Conservation (phyloP, 2,329 filamentous ascomycete species). For the Aspergillus jensenii region DNA sequence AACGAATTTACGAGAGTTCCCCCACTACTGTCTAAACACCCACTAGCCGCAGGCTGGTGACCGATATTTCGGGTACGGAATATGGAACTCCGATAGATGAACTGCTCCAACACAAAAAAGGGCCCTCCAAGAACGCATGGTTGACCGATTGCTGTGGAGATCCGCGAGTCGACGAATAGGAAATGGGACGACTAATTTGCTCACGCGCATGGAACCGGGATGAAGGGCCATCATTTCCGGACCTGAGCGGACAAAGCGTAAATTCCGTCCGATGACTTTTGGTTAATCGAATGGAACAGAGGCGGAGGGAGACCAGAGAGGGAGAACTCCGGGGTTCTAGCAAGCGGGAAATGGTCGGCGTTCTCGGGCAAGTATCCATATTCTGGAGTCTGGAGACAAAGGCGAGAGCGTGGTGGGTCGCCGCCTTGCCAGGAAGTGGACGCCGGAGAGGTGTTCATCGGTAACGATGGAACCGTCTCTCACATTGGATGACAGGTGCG, state of each 20-base stretch:
- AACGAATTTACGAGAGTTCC: not conserved
- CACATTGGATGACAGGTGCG: not conserved
- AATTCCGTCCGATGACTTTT: not conserved
- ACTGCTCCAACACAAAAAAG: not conserved
- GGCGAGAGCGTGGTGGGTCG: not conserved
- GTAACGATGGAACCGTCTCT: not conserved
- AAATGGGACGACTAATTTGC: not conserved
- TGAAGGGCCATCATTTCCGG: not conserved
- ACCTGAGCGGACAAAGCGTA: not conserved
- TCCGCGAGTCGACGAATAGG: not conserved
- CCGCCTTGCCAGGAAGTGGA: not conserved
- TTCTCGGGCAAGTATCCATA: not conserved
- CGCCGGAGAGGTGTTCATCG: not conserved
- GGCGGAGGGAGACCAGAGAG: not conserved
- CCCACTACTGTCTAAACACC: slow-evolving; percentile 4
- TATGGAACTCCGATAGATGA: not conserved
- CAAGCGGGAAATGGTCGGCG: not conserved
- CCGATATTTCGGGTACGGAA: slow-evolving; percentile 3
- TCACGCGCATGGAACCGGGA: not conserved
- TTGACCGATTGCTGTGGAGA: not conserved
- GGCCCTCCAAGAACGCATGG: not conserved
- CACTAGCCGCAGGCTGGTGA: not conserved
- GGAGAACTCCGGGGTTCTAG: not conserved
- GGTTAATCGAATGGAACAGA: not conserved
- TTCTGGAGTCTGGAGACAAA: not conserved